Evolutionary conservation across 177 flowering plant species (phyloP).

Genomic region (Telopea speciosissima): DNA sequence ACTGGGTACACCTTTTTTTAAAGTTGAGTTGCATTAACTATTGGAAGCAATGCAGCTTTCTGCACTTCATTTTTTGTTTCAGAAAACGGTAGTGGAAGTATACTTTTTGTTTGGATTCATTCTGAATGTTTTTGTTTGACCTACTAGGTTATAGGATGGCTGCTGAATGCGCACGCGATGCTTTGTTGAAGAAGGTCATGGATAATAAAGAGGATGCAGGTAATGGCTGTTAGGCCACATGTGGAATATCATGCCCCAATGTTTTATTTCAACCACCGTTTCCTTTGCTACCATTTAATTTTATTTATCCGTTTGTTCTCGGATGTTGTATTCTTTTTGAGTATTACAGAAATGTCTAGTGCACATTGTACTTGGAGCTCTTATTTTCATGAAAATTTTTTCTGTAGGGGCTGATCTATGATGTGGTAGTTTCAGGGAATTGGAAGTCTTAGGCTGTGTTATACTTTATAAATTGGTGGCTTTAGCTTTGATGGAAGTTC

Average conservation of each 20-base stretch:
- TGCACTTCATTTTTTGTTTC: not conserved
- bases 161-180: slow-evolving; percentile 85
- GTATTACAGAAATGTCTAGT: too few species aligned
- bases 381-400: too few species aligned
- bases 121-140: not conserved
- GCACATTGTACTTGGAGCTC: too few species aligned
- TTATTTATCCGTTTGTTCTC: too few species aligned
- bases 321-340: too few species aligned
- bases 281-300: not conserved
- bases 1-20: too few species aligned
- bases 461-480: not conserved
- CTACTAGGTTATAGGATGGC: slow-evolving; percentile 84
- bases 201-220: slow-evolving; percentile 85
- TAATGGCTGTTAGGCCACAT: slow-evolving; percentile 12
- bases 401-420: too few species aligned
- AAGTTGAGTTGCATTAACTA: too few species aligned
- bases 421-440: too few species aligned
- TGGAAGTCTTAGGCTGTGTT: too few species aligned
- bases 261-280: not conserved
- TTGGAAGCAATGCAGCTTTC: not conserved
- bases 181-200: slow-evolving; percentile 59
- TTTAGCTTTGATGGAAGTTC: not conserved
- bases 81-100: too few species aligned
- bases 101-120: not conserved
- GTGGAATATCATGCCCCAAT: not conserved